Evolutionary conservation across 1,284 basidiomycete genomes (phyloP), one percentile per base, ranked within the genome.

Genomic region (Coriolopsis trogii): DNA sequence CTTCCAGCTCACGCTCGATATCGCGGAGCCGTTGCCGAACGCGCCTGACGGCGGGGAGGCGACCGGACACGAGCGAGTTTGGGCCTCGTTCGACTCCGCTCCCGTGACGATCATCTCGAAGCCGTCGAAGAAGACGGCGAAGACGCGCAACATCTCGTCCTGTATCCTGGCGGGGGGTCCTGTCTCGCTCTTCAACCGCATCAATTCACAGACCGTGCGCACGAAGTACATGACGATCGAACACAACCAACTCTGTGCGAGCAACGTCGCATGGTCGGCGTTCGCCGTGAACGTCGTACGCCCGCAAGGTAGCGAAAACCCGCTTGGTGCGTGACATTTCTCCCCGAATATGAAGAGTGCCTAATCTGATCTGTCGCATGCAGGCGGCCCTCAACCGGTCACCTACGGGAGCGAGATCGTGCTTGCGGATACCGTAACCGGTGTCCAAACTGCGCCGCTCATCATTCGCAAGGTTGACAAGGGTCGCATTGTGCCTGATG

Each of bases 211-310:
- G 74, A 96, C 94, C 21, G 94, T 96, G 54, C 87, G 95, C 61
- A 98, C 95, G 46, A 97, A 97, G 75, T 98, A 95, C 70, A 93
- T 97, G 88, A 91, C 89, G 49, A 89, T 93, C 67, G 91, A 95
- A 63, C 84, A 89, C 67, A 84, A 82, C 59, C 84, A 90, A 69
- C 77, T 95, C 45, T 91, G 87, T 68, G 93, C 92, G 20, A 93
- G 91, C 70, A 92, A 91, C 68, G 77, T 88, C 52, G 82, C 88
- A 33, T 95, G 93, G 93, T 93, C 91, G 49, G 92, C 93, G n/a
- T 95, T 95, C 74, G 93, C 90, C 63, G 91, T 95, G 62, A 91
- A 91, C 65, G 88, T 92, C 51, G 80, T 89, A 43, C 84, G 83
- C 48, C 80, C 52, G 76, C 84, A 63, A 73, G 76, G 58, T 29